Conservation (phyloP, 2,329 filamentous ascomycete genomes). For the Sporothrix luriei region DNA sequence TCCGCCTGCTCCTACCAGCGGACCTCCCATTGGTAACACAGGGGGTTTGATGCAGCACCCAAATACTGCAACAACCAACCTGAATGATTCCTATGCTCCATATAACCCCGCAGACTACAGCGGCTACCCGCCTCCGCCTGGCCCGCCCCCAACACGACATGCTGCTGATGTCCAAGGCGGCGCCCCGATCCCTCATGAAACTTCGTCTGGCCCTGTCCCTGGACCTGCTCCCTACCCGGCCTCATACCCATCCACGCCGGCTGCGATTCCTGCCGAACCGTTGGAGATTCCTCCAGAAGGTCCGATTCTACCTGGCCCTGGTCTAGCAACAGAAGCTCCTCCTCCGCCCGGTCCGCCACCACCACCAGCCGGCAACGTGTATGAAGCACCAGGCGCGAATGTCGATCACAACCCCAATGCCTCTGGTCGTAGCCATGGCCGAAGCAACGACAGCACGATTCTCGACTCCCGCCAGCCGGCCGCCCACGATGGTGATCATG, state of each 20-base stretch:
- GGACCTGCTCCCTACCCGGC: slow-evolving; percentile 18
- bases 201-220: slow-evolving; percentile 1
- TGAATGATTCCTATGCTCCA: slow-evolving; percentile 44
- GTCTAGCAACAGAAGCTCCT: background rate
- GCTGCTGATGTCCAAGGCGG: slow-evolving; percentile 35
- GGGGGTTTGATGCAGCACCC: slow-evolving; percentile 45
- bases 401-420: background rate
- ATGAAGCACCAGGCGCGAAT: slow-evolving; percentile 1
- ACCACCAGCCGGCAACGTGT: background rate
- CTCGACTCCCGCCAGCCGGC: slow-evolving; percentile 9
- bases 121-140: slow-evolving; percentile 48
- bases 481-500: slow-evolving; percentile 34
- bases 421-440: slow-evolving; percentile 26
- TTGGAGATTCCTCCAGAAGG: background rate
- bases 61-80: slow-evolving; percentile 43
- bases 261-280: background rate
- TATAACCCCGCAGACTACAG: slow-evolving; percentile 51
- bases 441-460: background rate
- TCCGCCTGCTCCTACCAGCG: slow-evolving; percentile 41
- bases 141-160: slow-evolving; percentile 39
- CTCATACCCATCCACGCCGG: slow-evolving; percentile 21
- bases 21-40: slow-evolving; percentile 12
- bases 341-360: slow-evolving; percentile 33
- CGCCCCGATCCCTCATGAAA: slow-evolving; percentile 34
- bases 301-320: background rate